Conservation (phyloP, 2,329 filamentous ascomycete genomes). For the Monilinia laxa region DNA sequence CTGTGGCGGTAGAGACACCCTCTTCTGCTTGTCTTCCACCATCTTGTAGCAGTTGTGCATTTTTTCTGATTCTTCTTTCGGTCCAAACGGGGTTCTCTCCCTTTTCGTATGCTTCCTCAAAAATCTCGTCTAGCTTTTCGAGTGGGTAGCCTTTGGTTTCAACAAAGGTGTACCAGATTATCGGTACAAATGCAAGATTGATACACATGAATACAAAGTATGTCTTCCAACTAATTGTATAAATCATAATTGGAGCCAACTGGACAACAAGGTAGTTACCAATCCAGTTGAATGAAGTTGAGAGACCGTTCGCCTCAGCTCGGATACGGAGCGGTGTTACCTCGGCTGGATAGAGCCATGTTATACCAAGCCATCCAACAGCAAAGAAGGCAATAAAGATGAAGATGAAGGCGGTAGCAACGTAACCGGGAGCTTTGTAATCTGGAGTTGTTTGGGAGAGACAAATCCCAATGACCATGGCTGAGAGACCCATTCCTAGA, state of each 20-base stretch:
- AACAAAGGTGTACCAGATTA: constrained; percentile 20
- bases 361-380: constrained; percentile 53
- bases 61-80: constrained; percentile 18
- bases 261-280: constrained; percentile 65
- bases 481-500: constrained; percentile 62
- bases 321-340: constrained; percentile 53
- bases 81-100: constrained; percentile 22
- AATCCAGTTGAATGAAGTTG: constrained; percentile 46
- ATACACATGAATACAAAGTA: constrained; percentile 39
- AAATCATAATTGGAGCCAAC: constrained; percentile 46
- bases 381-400: constrained; percentile 55
- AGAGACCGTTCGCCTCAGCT: constrained; percentile 58
- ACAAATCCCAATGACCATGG: constrained; percentile 48
- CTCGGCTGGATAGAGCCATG: constrained; percentile 56
- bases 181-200: constrained; percentile 18
- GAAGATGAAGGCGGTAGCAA: constrained; percentile 44
- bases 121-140: constrained; percentile 19
- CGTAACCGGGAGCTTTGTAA: constrained; percentile 36
- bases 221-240: constrained; percentile 34
- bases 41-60: not conserved
- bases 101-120: constrained; percentile 22
- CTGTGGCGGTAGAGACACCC: not conserved
- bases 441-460: constrained; percentile 53
- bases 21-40: constrained; percentile 8
- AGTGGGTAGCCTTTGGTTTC: constrained; percentile 22